Percentiles rank a stretch among this genome's conserved stretches.
These are phyloP conservation scores for Oenanthe sinensis DNA, from an alignment of 129 eudicot species.

Conservation along the genomic window DNA sequence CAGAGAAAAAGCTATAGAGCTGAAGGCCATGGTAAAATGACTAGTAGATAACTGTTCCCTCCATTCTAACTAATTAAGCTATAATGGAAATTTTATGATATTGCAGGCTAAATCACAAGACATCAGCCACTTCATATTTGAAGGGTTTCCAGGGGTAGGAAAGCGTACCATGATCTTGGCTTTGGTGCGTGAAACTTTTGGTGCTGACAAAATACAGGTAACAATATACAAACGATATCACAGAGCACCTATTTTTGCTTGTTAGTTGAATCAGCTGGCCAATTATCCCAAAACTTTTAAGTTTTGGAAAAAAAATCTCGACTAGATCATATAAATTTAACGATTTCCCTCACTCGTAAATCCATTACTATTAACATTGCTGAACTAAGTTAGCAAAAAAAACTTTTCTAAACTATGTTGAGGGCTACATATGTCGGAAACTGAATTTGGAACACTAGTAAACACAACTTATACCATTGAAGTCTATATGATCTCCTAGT, in stretches of 20 bases:
- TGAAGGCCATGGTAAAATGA: conserved; percentile 30
- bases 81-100: background rate
- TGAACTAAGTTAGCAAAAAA: no score
- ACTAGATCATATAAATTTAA: background rate
- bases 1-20: conserved; percentile 37
- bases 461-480: background rate
- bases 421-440: background rate
- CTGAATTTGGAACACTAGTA: background rate
- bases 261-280: background rate
- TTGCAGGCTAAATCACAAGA: conserved; percentile 34
- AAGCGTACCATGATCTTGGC: conserved; percentile 91
- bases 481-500: background rate
- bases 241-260: background rate
- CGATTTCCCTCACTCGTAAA: background rate
- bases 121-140: conserved; percentile 60
- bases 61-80: background rate
- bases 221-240: background rate
- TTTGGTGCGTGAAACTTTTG: conserved; percentile 54
- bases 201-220: conserved; percentile 58
- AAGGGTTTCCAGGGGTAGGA: conserved; percentile 80
- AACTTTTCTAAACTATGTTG: background rate
- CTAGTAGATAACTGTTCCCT: background rate
- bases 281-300: background rate
- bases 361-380: background rate
- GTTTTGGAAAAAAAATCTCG: background rate